These are phyloP conservation scores for Metschnikowia proteae DNA, from an alignment of 805 yeast species.

Conservation along the genomic window DNA sequence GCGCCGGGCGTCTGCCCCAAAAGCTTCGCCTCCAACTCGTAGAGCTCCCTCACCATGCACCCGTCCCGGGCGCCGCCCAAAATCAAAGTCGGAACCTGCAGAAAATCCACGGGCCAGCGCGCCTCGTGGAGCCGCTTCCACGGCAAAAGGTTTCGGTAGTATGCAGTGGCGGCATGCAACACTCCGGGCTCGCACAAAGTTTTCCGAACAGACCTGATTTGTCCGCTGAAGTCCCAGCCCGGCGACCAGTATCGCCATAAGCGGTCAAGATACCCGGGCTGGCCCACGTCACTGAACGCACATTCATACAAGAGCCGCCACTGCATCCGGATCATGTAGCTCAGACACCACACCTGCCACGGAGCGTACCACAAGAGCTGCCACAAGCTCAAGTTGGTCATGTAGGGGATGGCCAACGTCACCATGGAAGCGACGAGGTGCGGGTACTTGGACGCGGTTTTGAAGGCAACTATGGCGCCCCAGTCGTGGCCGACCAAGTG, in stretches of 20 bases:
- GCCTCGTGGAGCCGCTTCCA: conserved; percentile 17
- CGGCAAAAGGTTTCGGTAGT: conserved; percentile 28
- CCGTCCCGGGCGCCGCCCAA: conserved; percentile 39
- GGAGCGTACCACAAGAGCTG: conserved; percentile 30
- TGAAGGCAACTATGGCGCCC: conserved; percentile 39
- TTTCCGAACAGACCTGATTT: conserved; percentile 27
- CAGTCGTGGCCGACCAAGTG: conserved; percentile 44
- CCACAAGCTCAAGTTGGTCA: conserved; percentile 26
- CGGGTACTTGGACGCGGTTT: conserved; percentile 33
- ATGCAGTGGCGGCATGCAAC: conserved; percentile 35
- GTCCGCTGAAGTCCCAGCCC: conserved; percentile 29
- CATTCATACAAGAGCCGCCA: conserved; percentile 20
- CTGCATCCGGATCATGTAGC: conserved; percentile 40
- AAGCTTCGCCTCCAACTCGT: conserved; percentile 24
- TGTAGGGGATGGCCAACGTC: conserved; percentile 39
- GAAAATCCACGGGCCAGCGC: conserved; percentile 29
- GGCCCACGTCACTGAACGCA: conserved; percentile 14
- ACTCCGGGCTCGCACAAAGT: conserved; percentile 26
- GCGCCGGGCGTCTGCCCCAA: conserved; percentile 18
- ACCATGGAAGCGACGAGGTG: conserved; percentile 30
- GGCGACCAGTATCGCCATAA: conserved; percentile 42
- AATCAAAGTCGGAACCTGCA: conserved; percentile 34
- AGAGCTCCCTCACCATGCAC: conserved; percentile 32
- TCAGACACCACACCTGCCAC: conserved; percentile 31
- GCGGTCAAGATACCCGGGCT: conserved; percentile 27